Base-by-base conservation (phyloP, 2,329 filamentous ascomycete species). In the Sclerotinia glacialis region DNA sequence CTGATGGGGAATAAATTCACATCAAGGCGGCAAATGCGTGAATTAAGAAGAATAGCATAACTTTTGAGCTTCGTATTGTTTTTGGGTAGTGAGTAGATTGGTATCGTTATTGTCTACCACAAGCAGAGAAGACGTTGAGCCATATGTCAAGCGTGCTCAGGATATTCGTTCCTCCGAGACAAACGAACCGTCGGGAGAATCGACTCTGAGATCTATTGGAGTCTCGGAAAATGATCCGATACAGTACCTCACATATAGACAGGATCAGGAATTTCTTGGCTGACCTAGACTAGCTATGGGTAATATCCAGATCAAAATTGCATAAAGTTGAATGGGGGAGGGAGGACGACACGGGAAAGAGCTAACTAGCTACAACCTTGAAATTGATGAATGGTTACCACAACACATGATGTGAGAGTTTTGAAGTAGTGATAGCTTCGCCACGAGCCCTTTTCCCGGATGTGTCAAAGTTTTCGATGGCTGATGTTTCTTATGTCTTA, bases 21-120 rank as follows among this genome's bases (percentile, higher is more conserved):
- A 63, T 71, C 66, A 42, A 69, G 69, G 73, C 72, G 72, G 73
- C 71, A 71, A 70, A 64, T 67, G 73, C 73, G 73, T 72, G 71
- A 71, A 67, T 18, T 40, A 67, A 47, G 54, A n/a, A 59, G 52
- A 46, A 65, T 59, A 46, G 53, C 9, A 31, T 28, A 28, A 18
- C 28, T 34, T 47, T 44, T 8, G 7, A 60, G 28, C 21, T 49
- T 47, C 16, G 28, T 37, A n/a, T 47, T 11, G 53, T 16, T 23
- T 47, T 50, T 60, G 26, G n/a, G 14, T 40, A 42, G 16, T 21
- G 23, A 44, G 28, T 26, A n/a, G 23, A 16, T 42, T 47, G 42
- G 46, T 53, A 53, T 50, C 21, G 54, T 52, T 26, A 42, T 40
- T 37, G 12, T 37, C 37, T 40, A 40, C 37, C 14, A 40, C 49